phyloP scores from a whole-genome alignment of 495 filamentous ascomycete genomes.

The Trichoderma orchidacearum region DNA sequence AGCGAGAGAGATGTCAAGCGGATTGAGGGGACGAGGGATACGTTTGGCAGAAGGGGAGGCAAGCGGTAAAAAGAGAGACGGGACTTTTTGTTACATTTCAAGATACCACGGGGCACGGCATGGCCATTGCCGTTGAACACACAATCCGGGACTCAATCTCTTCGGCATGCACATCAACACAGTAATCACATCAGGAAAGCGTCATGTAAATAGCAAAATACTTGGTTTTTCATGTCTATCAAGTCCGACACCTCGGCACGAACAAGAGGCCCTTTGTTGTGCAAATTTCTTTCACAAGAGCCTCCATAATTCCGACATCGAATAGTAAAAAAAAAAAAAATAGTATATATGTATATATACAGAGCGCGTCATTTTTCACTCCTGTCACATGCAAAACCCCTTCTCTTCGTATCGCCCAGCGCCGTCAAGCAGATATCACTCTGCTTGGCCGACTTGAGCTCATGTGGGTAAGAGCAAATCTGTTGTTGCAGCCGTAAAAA shows the following conservation, averaged over 20 bases:
- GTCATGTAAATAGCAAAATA: not conserved
- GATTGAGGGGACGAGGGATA: constrained; percentile 38
- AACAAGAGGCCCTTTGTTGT: not conserved
- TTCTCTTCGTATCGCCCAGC: not conserved
- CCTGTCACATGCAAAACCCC: not conserved
- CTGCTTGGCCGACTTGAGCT: not conserved
- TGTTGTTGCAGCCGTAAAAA: constrained; percentile 4
- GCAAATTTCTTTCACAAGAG: not conserved
- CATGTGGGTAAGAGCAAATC: not conserved
- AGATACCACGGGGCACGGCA: no score
- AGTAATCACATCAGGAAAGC: no score
- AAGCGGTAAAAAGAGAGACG: not conserved
- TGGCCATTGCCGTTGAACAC: no score
- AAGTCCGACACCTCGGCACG: not conserved
- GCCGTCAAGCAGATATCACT: not conserved
- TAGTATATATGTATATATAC: not conserved
- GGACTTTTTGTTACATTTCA: not conserved
- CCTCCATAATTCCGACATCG: not conserved
- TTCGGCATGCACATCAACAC: no score
- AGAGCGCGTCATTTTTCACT: not conserved
- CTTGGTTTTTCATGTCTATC: not conserved
- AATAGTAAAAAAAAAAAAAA: no score
- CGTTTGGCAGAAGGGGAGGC: constrained; percentile 12
- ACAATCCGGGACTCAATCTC: no score
- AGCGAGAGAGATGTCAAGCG: constrained; percentile 60